A percentile compares a stretch with the other conserved stretches of the same genome.
Conservation (phyloP, 495 filamentous ascomycete species). For the Penicillium crystallinum region DNA sequence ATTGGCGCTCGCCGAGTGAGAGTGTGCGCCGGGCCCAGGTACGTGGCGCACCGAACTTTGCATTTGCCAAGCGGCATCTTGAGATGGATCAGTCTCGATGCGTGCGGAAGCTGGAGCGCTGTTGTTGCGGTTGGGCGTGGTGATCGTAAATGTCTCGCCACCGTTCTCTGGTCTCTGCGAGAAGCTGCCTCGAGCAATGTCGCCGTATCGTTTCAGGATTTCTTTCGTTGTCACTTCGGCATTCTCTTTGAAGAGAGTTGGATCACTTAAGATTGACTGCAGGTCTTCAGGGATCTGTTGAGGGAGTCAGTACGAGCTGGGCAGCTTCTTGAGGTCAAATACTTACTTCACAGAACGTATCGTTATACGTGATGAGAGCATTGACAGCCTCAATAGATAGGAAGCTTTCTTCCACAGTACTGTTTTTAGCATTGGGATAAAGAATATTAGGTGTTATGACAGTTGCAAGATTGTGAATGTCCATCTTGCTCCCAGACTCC, state of each 20-base stretch:
- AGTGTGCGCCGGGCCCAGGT: constrained; percentile 50
- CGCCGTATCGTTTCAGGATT: constrained; percentile 83
- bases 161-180: constrained; percentile 54
- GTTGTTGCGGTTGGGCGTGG: constrained; percentile 35
- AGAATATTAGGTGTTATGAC: constrained; percentile 97
- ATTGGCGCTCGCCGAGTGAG: constrained; percentile 29
- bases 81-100: constrained; percentile 74
- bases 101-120: constrained; percentile 46
- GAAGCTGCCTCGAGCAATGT: constrained; percentile 58
- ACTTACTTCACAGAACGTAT: constrained; percentile 93
- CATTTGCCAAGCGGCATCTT: constrained; percentile 67
- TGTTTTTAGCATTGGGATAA: constrained; percentile 63
- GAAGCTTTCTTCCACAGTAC: constrained; percentile 76
- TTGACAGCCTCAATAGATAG: constrained; percentile 89
- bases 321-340: background rate
- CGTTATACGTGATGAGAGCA: constrained; percentile 83
- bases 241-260: constrained; percentile 69
- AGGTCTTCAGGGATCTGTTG: constrained; percentile 86
- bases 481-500: constrained; percentile 91
- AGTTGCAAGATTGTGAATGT: constrained; percentile 96
- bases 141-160: constrained; percentile 48
- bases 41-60: constrained; percentile 78
- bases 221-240: constrained; percentile 94
- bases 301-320: constrained; percentile 10
- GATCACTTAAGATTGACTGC: constrained; percentile 77